Percentiles rank a stretch among this genome's conserved stretches.
phyloP scores from a whole-genome alignment of 331 rosid species.

The Quercus phellos region DNA sequence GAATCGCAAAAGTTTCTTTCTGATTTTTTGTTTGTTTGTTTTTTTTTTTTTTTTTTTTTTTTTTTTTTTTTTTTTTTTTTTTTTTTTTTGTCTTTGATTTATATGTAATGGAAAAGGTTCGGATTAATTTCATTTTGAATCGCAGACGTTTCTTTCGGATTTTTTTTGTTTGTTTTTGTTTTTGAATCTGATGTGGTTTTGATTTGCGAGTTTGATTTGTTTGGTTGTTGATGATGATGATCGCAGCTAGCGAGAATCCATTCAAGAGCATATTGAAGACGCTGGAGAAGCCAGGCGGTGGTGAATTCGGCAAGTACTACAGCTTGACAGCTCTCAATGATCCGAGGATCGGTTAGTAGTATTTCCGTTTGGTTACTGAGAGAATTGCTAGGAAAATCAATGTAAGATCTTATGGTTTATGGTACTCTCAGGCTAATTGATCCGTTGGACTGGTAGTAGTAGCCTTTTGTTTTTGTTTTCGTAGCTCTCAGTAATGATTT shows the following conservation, averaged over 20 bases:
- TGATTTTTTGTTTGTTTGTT: neutral
- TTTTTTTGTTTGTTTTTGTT: too few species aligned
- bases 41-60: neutral
- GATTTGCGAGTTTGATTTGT: conserved; percentile 3
- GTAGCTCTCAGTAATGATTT: neutral
- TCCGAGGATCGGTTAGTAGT: conserved; percentile 58
- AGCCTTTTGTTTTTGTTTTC: neutral
- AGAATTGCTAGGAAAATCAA: conserved; percentile 10
- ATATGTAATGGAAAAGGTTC: too few species aligned
- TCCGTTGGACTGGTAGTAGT: neutral
- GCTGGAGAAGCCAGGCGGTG: conserved; percentile 63
- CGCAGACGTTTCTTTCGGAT: too few species aligned
- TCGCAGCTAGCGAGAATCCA: conserved; percentile 52
- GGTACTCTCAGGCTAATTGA: neutral
- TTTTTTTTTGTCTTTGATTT: neutral
- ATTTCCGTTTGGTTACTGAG: conserved; percentile 6
- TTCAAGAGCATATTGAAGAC: conserved; percentile 57
- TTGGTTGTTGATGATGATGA: neutral
- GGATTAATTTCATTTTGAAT: neutral
- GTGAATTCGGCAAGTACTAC: conserved; percentile 68
- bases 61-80: neutral
- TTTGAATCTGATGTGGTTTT: neutral
- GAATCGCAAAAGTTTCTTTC: neutral
- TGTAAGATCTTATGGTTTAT: neutral
- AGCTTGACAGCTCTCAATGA: conserved; percentile 79